phyloP scores from a whole-genome alignment of 306 rosid species.

The Vigna reflexopilosa region DNA sequence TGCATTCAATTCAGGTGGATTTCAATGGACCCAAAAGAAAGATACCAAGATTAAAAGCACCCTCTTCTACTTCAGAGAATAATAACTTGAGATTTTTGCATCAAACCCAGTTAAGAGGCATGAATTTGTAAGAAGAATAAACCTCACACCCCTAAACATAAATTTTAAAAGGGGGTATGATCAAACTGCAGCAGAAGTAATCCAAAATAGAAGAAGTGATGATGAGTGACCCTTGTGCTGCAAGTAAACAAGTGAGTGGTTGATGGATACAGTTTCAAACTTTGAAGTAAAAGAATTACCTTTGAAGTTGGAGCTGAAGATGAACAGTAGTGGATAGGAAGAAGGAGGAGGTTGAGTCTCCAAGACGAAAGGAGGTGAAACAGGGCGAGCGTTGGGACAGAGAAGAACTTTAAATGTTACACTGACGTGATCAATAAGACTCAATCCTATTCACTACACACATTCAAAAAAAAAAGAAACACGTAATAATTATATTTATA shows the following conservation, averaged over 20 bases:
- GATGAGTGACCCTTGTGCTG: neutral
- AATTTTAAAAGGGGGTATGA: neutral
- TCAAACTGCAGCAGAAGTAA: constrained; percentile 15
- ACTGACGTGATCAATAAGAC: neutral
- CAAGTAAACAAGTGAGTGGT: neutral
- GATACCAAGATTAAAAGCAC: neutral
- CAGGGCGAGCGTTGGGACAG: constrained; percentile 36
- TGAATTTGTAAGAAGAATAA: constrained; percentile 3
- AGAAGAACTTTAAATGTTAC: neutral
- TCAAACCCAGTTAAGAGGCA: constrained; percentile 7
- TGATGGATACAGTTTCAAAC: constrained; percentile 22
- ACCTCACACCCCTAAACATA: neutral
- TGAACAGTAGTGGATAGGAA: neutral
- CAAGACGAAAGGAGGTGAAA: constrained; percentile 34
- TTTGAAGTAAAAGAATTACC: constrained; percentile 23
- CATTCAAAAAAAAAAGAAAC: no score
- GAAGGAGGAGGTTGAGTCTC: constrained; percentile 23
- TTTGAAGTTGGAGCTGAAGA: constrained; percentile 40
- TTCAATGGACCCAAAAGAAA: neutral
- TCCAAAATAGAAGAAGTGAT: constrained; percentile 7
- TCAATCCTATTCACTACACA: neutral
- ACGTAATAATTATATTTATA: no score
- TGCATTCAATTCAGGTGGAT: constrained; percentile 13
- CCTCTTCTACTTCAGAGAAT: neutral
- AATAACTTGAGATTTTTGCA: constrained; percentile 4